Conservation (phyloP, 2,329 filamentous ascomycete genomes). For the Ilyonectria destructans region DNA sequence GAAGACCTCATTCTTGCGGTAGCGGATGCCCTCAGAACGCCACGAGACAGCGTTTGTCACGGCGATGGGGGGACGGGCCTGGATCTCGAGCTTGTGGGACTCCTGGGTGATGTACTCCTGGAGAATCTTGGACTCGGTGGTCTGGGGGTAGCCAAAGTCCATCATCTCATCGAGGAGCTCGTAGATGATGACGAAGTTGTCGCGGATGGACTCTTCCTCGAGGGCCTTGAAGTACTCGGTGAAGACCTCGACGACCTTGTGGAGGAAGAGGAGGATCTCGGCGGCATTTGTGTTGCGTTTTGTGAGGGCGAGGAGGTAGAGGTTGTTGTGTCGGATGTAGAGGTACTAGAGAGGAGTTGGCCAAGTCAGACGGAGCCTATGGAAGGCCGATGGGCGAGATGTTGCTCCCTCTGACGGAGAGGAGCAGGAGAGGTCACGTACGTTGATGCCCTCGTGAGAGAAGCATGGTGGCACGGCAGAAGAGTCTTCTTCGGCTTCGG, state of each 20-base stretch:
- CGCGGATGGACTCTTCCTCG: slow-evolving; percentile 97
- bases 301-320: slow-evolving; percentile 96
- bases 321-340: slow-evolving; percentile 99
- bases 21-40: slow-evolving; percentile 97
- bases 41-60: slow-evolving; percentile 99
- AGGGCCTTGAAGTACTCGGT: slow-evolving; percentile 99
- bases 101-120: slow-evolving; percentile 99
- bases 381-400: background rate
- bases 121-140: slow-evolving; percentile 97
- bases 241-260: slow-evolving; percentile 98
- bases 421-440: slow-evolving; percentile 62
- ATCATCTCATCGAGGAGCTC: slow-evolving; percentile 99
- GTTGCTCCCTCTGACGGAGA: background rate
- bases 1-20: slow-evolving; percentile 99
- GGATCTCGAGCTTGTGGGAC: slow-evolving; percentile 97
- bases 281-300: slow-evolving; percentile 99
- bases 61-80: slow-evolving; percentile 95
- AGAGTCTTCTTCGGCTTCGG: slow-evolving; percentile 98
- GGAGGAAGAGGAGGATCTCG: slow-evolving; percentile 97
- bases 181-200: slow-evolving; percentile 99
- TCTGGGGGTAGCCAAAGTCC: slow-evolving; percentile 99
- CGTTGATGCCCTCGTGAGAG: slow-evolving; percentile 98
- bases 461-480: slow-evolving; percentile 98
- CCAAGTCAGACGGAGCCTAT: slow-evolving; percentile 34
- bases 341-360: slow-evolving; percentile 78